A percentile compares a stretch with the other conserved stretches of the same genome.
These are phyloP conservation scores for Microbotryum violaceum DNA, from an alignment of 1,284 basidiomycete species.

Conservation along the genomic window DNA sequence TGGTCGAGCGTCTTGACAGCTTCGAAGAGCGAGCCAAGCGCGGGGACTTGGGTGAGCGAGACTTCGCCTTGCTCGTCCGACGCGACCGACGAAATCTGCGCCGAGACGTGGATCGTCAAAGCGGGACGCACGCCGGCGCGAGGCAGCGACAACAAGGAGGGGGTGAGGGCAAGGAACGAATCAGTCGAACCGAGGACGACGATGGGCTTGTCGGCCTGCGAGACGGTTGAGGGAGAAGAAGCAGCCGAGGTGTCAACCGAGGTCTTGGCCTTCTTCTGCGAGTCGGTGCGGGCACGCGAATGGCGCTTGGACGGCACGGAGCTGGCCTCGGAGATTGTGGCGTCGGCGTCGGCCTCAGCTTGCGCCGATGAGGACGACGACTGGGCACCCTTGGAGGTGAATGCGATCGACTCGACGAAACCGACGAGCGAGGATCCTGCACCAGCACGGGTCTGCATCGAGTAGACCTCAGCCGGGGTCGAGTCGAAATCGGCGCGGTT, in stretches of 20 bases:
- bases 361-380: constrained; percentile 48
- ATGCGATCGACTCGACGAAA: constrained; percentile 47
- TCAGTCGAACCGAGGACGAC: constrained; percentile 41
- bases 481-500: not conserved
- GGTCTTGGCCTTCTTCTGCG: constrained; percentile 7
- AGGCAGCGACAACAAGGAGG: constrained; percentile 59
- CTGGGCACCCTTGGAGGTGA: constrained; percentile 56
- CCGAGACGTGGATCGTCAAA: constrained; percentile 46
- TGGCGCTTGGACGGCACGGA: constrained; percentile 9
- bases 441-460: constrained; percentile 74
- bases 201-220: constrained; percentile 31
- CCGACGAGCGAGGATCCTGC: constrained; percentile 77
- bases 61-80: constrained; percentile 68
- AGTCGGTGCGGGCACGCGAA: constrained; percentile 1
- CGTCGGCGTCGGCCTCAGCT: constrained; percentile 34
- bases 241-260: not conserved
- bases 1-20: constrained; percentile 17
- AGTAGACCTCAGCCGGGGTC: constrained; percentile 1
- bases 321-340: not conserved
- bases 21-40: constrained; percentile 50
- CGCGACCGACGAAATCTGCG: constrained; percentile 47
- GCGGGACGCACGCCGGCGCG: constrained; percentile 55
- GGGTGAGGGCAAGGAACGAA: constrained; percentile 60
- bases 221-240: not conserved
- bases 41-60: constrained; percentile 52